Conservation (phyloP, 176 grass and related monocot genomes). For the Avena insularis region DNA sequence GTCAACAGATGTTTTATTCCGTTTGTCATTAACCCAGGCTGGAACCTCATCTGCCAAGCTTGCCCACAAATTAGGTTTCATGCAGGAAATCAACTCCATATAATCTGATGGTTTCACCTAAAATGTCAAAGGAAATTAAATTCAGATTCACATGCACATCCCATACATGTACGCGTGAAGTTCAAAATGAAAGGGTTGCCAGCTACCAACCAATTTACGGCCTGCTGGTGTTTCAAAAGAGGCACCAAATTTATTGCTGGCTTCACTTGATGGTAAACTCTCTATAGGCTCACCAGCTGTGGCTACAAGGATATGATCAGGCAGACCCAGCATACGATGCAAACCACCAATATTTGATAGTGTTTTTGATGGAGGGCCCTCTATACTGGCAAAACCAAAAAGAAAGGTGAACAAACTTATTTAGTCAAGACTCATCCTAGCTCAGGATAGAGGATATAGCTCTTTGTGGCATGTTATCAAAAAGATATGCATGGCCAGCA, state of each 20-base stretch:
- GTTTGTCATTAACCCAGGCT: slow-evolving; percentile 83
- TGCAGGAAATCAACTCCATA: slow-evolving; percentile 81
- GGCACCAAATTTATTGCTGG: slow-evolving; percentile 77
- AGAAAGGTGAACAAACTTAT: slow-evolving; percentile 10
- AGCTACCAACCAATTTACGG: slow-evolving; percentile 66
- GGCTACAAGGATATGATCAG: slow-evolving; percentile 74
- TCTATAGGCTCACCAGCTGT: slow-evolving; percentile 79
- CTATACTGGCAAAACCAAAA: slow-evolving; percentile 59
- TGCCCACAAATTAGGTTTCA: slow-evolving; percentile 85
- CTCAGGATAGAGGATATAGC: background rate
- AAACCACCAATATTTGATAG: slow-evolving; percentile 78
- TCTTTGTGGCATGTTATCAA: background rate
- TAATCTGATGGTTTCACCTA: slow-evolving; percentile 88
- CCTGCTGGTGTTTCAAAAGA: slow-evolving; percentile 89
- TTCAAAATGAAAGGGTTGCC: slow-evolving; percentile 11
- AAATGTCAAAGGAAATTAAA: background rate
- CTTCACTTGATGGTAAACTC: slow-evolving; percentile 73
- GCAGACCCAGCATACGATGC: slow-evolving; percentile 74
- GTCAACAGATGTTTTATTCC: slow-evolving; percentile 86
- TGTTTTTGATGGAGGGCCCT: slow-evolving; percentile 63
- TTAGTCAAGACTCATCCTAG: background rate
- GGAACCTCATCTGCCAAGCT: slow-evolving; percentile 94
- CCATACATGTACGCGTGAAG: slow-evolving; percentile 5
- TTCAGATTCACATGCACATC: background rate
- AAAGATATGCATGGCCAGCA: background rate